Percentiles rank a stretch among this genome's conserved stretches.
phyloP scores from a whole-genome alignment of 768 basidiomycete species.

The Dendrothele bispora region DNA sequence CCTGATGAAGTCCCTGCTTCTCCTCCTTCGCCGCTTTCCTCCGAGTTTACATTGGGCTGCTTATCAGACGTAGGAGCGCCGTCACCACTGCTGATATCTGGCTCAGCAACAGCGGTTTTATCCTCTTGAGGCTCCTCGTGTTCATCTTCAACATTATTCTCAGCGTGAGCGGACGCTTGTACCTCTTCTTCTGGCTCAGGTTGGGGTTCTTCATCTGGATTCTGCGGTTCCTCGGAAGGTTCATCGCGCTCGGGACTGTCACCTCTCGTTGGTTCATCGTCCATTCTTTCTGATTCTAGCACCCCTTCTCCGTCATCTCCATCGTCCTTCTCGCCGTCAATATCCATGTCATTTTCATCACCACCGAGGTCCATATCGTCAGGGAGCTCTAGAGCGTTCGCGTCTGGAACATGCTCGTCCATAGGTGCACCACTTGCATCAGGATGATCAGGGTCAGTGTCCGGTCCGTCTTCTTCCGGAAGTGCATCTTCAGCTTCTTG shows the following conservation, averaged over 20 bases:
- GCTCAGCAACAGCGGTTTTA: constrained; percentile 37
- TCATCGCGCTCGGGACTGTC: constrained; percentile 5
- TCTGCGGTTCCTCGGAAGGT: constrained; percentile 8
- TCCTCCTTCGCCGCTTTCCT: constrained; percentile 8
- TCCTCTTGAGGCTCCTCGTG: constrained; percentile 27
- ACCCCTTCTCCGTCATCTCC: constrained; percentile 28
- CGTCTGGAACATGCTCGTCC: constrained; percentile 77
- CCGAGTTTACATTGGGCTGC: constrained; percentile 22
- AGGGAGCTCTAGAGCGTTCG: constrained; percentile 84
- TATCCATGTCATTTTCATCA: constrained; percentile 34
- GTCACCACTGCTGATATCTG: constrained; percentile 45
- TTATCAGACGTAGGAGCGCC: constrained; percentile 34
- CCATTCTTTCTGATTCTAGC: constrained; percentile 15
- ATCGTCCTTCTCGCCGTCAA: constrained; percentile 27
- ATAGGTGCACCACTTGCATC: constrained; percentile 63
- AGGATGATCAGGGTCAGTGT: constrained; percentile 38
- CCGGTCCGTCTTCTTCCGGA: constrained; percentile 27
- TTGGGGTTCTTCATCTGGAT: constrained; percentile 27
- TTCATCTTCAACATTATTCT: constrained; percentile 26
- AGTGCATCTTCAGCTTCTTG: constrained; percentile 20
- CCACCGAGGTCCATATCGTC: constrained; percentile 73
- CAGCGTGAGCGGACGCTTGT: constrained; percentile 23
- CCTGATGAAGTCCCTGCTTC: constrained; percentile 5
- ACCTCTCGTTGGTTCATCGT: constrained; percentile 18
- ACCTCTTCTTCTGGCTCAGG: constrained; percentile 15